phyloP scores from a whole-genome alignment of 139 green algal genomes.

The Coelastrella sp. region DNA sequence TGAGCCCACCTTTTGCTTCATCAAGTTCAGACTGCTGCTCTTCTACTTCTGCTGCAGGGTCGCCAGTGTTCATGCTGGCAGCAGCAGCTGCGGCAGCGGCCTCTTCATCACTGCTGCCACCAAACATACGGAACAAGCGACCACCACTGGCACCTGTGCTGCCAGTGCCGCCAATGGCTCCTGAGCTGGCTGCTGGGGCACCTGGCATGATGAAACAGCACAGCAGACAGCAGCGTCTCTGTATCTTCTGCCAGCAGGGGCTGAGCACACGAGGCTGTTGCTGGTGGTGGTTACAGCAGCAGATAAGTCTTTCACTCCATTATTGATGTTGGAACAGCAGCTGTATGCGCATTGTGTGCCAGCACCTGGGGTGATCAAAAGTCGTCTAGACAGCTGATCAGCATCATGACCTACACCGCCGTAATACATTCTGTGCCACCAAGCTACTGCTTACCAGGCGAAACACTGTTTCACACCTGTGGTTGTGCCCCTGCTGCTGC shows the following conservation, averaged over 20 bases:
- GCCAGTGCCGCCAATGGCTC: neutral
- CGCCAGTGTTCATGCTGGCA: slow-evolving; percentile 19
- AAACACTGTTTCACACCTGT: neutral
- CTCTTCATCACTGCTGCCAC: slow-evolving; percentile 9
- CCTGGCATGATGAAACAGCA: neutral
- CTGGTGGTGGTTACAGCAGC: too few relatives aligned
- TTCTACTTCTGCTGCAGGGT: slow-evolving; percentile 36
- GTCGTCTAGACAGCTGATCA: too few relatives aligned
- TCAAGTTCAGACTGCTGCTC: slow-evolving; percentile 10
- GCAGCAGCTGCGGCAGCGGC: neutral
- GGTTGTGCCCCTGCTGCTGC: neutral
- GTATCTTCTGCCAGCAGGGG: too few relatives aligned
- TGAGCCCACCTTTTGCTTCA: slow-evolving; percentile 9
- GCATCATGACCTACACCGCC: too few relatives aligned
- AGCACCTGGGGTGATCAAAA: too few relatives aligned
- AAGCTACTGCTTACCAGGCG: too few relatives aligned
- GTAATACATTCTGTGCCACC: too few relatives aligned
- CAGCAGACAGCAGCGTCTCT: neutral
- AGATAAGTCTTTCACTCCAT: too few relatives aligned
- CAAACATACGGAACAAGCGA: neutral
- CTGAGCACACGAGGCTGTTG: too few relatives aligned
- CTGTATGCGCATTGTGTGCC: neutral
- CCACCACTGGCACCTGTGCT: neutral
- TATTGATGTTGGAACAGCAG: neutral
- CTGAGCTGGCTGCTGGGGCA: neutral